Evolutionary conservation across 139 green algal species (phyloP), one percentile per base, ranked within the genome.

Genomic region (Gonium pectorale): DNA sequence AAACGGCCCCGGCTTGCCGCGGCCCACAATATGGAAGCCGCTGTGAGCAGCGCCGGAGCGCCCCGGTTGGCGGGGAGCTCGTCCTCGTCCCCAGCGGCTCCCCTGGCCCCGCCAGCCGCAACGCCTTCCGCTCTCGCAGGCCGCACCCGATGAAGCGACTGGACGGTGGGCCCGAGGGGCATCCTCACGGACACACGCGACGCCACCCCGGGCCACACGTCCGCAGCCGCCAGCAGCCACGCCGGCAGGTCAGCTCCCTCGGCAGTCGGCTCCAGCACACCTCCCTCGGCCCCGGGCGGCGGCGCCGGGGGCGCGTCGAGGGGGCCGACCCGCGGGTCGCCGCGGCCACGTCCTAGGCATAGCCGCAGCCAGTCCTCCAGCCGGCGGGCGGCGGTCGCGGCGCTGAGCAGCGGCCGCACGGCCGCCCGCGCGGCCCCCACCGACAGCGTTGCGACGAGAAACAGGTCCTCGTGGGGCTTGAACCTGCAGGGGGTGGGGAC

Each of bases 221-320:
- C 77, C 33, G 77, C 77, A 31, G 62, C 62, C 31, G 35, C 26
- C 77, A 73, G 33, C 62, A 83, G 43, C 77, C 77, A 83, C 7
- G 7, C 31, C 17, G 77, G 77, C 41, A 73, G 62, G 31, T 54
- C n/a, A 3, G 43, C 38, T 22, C 75, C 59, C 75, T 38, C 75
- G 2, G 35, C 54, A 26, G 31, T 19, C 21, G 54, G 22, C 21
- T 22, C 21, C 21, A 31, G 54, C 54, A 6, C 21, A 19, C 54
- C 21, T 27, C 54, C 54, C 54, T 63, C 46, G 13, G 11, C 21
- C 54, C 54, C 54, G 7, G 54, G 17, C 22, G 21, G 17, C 22
- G 54, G 21, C 22, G 27, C 6, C 22, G 17, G 54, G 54, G 21
- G 6, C 21, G 54, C 54, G 13, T 11, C 22, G 1, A 5, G 7